Evolutionary conservation across 1,139 yeast genomes (phyloP).

Genomic region (Lipomyces yarrowii): DNA sequence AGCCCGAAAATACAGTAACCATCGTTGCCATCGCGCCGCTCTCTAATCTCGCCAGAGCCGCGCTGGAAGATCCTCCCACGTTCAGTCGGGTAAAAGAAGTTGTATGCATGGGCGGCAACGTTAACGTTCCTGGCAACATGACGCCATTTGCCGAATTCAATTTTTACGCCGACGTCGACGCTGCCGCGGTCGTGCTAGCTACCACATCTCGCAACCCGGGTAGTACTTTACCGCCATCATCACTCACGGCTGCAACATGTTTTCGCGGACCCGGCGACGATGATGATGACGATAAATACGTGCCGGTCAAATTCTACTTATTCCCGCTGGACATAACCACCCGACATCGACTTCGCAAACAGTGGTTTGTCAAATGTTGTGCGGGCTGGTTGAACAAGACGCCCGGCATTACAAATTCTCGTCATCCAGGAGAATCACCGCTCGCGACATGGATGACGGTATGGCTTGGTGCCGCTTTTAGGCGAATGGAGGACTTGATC

Average conservation of each 20-base stretch:
- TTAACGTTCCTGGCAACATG: constrained; percentile 45
- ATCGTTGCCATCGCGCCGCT: constrained; percentile 49
- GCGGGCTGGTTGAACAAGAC: constrained; percentile 29
- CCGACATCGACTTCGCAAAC: constrained; percentile 39
- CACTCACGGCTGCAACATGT: constrained; percentile 20
- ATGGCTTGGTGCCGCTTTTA: constrained; percentile 44
- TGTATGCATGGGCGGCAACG: constrained; percentile 48
- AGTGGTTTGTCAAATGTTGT: constrained; percentile 33
- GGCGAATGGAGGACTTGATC: constrained; percentile 36
- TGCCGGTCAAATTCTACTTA: constrained; percentile 40
- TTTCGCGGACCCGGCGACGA: constrained; percentile 3
- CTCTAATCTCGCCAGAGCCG: constrained; percentile 48
- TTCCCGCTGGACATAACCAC: constrained; percentile 48
- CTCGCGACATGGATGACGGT: constrained; percentile 43
- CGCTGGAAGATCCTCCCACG: constrained; percentile 43
- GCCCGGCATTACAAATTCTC: background rate
- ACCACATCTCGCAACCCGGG: constrained; percentile 41
- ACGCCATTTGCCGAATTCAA: constrained; percentile 50
- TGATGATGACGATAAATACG: constrained; percentile 22
- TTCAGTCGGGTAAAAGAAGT: constrained; percentile 43
- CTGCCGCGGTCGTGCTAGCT: constrained; percentile 47
- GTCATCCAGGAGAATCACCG: constrained; percentile 36
- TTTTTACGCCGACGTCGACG: constrained; percentile 46
- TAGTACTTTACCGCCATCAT: constrained; percentile 38
- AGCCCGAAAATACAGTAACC: constrained; percentile 45